Percentiles rank a stretch among this genome's conserved stretches.
phyloP scores from a whole-genome alignment of 108 stramenopile species.

The Pseudonitzschia pungens region DNA sequence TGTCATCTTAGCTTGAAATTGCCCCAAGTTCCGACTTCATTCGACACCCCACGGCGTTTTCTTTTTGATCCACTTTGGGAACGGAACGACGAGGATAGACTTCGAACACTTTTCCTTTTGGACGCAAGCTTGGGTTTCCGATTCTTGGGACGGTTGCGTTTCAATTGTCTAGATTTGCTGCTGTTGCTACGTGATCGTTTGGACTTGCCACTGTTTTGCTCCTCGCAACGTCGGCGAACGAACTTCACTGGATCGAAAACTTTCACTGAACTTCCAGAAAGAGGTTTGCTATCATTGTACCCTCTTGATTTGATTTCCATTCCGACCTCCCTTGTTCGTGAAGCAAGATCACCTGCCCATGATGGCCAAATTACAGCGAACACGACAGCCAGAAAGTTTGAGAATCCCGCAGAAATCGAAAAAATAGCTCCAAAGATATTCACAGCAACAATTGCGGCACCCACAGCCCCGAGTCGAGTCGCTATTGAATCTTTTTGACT shows the following conservation, averaged over 20 bases:
- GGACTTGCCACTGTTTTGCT: neutral
- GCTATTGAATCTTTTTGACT: slow-evolving; percentile 10
- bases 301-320: slow-evolving; percentile 40
- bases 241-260: neutral
- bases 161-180: neutral
- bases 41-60: neutral
- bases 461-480: slow-evolving; percentile 33
- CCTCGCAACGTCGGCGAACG: neutral
- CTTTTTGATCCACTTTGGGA: neutral
- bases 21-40: slow-evolving; percentile 2
- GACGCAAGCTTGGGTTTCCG: neutral
- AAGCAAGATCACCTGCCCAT: slow-evolving; percentile 39
- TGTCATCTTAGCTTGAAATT: neutral
- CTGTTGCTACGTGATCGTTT: neutral
- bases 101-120: no score
- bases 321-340: slow-evolving; percentile 18
- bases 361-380: slow-evolving; percentile 48
- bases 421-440: slow-evolving; percentile 53
- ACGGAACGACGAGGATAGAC: no score
- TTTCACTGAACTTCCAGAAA: neutral
- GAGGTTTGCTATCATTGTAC: slow-evolving; percentile 6
- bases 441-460: slow-evolving; percentile 33
- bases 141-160: neutral
- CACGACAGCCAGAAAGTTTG: slow-evolving; percentile 30
- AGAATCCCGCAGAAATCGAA: slow-evolving; percentile 42